phyloP scores from a whole-genome alignment of 2,329 filamentous ascomycete species.

The Diaporthe amygdali region DNA sequence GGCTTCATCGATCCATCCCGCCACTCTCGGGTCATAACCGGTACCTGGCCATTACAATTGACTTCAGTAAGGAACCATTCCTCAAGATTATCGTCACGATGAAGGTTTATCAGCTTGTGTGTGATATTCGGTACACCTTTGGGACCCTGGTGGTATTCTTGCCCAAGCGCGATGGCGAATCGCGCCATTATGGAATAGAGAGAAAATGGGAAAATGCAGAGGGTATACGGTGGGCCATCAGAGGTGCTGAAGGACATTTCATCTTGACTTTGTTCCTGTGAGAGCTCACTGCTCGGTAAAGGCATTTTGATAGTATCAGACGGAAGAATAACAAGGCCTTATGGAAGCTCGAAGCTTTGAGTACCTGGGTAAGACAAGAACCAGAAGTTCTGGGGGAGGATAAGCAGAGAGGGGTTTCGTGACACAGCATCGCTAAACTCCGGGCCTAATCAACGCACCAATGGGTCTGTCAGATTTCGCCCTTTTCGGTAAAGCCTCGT shows the following conservation, averaged over 20 bases:
- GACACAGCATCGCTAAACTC: neutral
- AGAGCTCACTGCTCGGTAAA: neutral
- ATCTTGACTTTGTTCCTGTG: neutral
- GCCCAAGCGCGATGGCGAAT: conserved; percentile 22
- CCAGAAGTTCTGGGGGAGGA: neutral
- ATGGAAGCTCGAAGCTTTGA: neutral
- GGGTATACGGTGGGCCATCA: conserved; percentile 20
- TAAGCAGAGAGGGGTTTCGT: neutral
- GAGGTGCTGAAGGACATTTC: neutral
- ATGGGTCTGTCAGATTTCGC: neutral
- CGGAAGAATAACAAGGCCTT: neutral
- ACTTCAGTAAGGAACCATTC: conserved; percentile 24
- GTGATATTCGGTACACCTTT: neutral
- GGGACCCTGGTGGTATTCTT: conserved; percentile 10
- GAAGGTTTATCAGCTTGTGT: conserved; percentile 22
- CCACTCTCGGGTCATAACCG: conserved; percentile 23
- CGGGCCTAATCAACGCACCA: neutral
- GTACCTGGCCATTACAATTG: conserved; percentile 27
- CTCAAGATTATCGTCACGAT: conserved; percentile 21
- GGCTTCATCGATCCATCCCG: neutral
- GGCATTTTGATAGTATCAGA: neutral
- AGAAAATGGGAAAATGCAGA: conserved; percentile 27
- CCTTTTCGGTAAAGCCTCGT: neutral
- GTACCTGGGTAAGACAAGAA: neutral
- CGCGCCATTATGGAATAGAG: conserved; percentile 29